A percentile compares a stretch with the other conserved stretches of the same genome.
Evolutionary conservation across 2,329 filamentous ascomycete species (phyloP).

Genomic region (Scedosporium dehoogii): DNA sequence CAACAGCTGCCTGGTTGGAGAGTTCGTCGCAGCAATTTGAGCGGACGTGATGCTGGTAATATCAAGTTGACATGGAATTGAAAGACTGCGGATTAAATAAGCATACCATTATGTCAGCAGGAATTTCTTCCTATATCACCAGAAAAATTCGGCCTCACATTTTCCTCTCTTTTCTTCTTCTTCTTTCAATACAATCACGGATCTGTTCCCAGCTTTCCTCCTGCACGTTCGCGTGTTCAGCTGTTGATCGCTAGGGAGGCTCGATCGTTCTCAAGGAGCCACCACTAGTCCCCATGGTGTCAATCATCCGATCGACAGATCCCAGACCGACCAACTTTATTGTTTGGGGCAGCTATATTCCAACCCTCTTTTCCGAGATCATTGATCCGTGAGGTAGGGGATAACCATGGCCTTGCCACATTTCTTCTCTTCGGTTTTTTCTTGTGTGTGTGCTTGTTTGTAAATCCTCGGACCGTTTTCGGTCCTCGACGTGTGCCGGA

Average conservation of each 20-base stretch:
- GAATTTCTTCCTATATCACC: not conserved
- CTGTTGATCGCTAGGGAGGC: slow-evolving; percentile 73
- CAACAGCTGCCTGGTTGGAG: not conserved
- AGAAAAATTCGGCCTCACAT: not conserved
- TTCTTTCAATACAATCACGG: slow-evolving; percentile 42
- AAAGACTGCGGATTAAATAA: not conserved
- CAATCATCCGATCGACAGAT: slow-evolving; percentile 92
- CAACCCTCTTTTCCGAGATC: slow-evolving; percentile 81
- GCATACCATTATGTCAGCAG: not conserved
- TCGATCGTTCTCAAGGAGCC: slow-evolving; percentile 76
- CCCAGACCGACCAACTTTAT: slow-evolving; percentile 55
- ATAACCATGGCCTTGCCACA: slow-evolving; percentile 78
- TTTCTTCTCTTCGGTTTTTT: slow-evolving; percentile 17
- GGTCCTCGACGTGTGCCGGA: no score
- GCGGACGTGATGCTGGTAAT: not conserved
- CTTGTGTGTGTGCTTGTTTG: not conserved
- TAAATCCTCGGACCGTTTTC: no score
- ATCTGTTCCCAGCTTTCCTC: slow-evolving; percentile 80
- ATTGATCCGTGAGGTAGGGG: slow-evolving; percentile 83
- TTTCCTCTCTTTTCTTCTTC: slow-evolving; percentile 22
- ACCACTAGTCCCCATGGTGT: slow-evolving; percentile 60
- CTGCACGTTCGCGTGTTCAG: slow-evolving; percentile 32
- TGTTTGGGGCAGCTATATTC: slow-evolving; percentile 69
- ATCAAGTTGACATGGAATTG: not conserved
- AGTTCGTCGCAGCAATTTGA: not conserved